Conservation (phyloP, 2,329 filamentous ascomycete species). For the Diplocarpon rosae region DNA sequence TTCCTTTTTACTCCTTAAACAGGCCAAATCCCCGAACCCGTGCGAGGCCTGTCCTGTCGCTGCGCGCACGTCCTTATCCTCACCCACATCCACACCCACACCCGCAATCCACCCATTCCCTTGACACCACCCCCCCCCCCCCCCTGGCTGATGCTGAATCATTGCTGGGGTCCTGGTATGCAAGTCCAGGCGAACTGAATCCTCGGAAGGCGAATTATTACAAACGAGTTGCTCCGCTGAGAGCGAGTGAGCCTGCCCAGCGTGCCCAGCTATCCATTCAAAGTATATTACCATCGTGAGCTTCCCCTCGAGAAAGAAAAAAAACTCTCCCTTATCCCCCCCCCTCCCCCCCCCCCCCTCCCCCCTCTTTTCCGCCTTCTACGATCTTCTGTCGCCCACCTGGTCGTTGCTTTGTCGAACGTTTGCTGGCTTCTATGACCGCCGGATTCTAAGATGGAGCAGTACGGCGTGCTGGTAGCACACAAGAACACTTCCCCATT, state of each 20-base stretch:
- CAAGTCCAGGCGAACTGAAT: constrained; percentile 12
- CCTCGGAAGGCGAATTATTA: constrained; percentile 9
- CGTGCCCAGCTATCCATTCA: constrained; percentile 7
- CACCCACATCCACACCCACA: constrained; percentile 13
- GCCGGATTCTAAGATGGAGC: constrained; percentile 14
- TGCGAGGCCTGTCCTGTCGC: neutral
- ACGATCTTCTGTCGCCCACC: neutral
- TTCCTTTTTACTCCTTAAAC: neutral
- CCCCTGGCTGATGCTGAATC: constrained; percentile 7
- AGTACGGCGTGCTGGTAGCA: constrained; percentile 10
- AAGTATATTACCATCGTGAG: constrained; percentile 16
- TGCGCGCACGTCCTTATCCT: constrained; percentile 5
- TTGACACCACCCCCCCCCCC: neutral
- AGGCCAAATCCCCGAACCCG: neutral
- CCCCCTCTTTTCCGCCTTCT: neutral
- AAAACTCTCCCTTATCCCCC: too few relatives aligned
- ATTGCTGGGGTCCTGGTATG: neutral
- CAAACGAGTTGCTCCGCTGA: constrained; percentile 5
- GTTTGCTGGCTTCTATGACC: neutral
- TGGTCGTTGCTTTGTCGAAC: neutral
- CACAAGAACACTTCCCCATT: constrained; percentile 13
- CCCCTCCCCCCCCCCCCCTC: constrained; percentile 1
- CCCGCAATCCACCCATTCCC: constrained; percentile 6
- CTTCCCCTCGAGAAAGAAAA: too few relatives aligned
- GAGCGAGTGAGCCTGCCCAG: neutral